Evolutionary conservation across 352 stramenopile genomes (phyloP), one percentile per base, ranked within the genome.

Genomic region (Stramenopiles sp.): DNA sequence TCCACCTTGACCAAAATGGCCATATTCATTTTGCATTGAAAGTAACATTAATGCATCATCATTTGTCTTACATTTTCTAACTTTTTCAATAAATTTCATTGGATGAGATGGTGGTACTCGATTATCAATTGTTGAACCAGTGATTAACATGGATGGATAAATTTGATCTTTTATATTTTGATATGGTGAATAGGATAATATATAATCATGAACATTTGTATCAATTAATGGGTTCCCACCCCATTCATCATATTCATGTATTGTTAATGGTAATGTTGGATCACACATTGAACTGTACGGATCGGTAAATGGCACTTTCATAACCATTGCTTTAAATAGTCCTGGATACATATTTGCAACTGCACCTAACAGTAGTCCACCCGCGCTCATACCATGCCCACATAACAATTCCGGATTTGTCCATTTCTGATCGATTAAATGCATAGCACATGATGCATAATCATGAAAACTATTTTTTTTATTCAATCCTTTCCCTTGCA

Each of bases 231-330:
- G 88, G 78, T 95, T 88, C 0, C 91, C 90, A 53, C 38, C 38
- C 90, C 90, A 96, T 82, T 96, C 91, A 73, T 95, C 90, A 78
- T 94, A 95, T 83, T 96, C 91, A 81, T 95, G 89, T 23, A 95
- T 83, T 7, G 91, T 96, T 0, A 96, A 85, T 0, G 90, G 89
- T 13, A 95, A 84, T 23, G 79, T 86, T 13, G 87, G 82, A 78
- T 96, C 90, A 79, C 87, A 83, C 90, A 96, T 95, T 0, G 91
- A 93, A 27, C 85, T 83, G 7, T 92, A 30, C 33, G 95, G 91
- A 33, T 95, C 90, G 0, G 96, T 84, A 73, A 96, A 96, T 6
- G 91, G 91, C 31, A 94, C 89, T 53, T 93, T 91, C 80, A 94
- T 86, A 1, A 94, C 84, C 76, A 94, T 78, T 63, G 90, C 89